Evolutionary conservation across 2,329 filamentous ascomycete species (phyloP).

Genomic region (Tetracladium maxilliforme): DNA sequence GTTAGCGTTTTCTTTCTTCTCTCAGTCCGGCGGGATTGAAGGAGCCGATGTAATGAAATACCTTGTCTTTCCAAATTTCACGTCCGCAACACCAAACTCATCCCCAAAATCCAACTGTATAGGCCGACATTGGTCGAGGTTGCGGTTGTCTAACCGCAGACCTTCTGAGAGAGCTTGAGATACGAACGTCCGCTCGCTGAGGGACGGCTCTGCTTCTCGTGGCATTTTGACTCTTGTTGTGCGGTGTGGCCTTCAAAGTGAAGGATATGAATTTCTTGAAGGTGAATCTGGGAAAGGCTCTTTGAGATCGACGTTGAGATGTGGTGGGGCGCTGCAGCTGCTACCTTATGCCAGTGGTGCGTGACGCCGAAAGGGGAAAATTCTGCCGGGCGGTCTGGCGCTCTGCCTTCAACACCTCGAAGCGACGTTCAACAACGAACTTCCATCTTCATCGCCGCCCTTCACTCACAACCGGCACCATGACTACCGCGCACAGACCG

Average conservation of each 20-base stretch:
- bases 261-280: too few species aligned
- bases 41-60: conserved; percentile 18
- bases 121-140: conserved; percentile 65
- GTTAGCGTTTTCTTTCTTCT: too few species aligned
- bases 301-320: too few species aligned
- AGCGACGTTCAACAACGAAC: too few species aligned
- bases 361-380: too few species aligned
- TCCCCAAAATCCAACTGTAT: conserved; percentile 73
- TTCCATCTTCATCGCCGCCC: conserved; percentile 1
- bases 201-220: conserved; percentile 78
- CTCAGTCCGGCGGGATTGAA: background rate
- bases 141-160: conserved; percentile 71
- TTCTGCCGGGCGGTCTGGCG: conserved; percentile 42
- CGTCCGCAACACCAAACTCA: conserved; percentile 80
- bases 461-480: conserved; percentile 15
- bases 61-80: conserved; percentile 83
- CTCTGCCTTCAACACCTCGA: conserved; percentile 3
- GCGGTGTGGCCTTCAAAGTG: too few species aligned
- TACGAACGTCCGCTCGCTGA: conserved; percentile 79
- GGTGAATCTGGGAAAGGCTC: too few species aligned
- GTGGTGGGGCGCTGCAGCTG: too few species aligned
- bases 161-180: conserved; percentile 68
- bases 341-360: too few species aligned
- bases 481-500: conserved; percentile 61
- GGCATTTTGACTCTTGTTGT: conserved; percentile 63